Conservation (phyloP, 1,284 basidiomycete genomes). For the Rhodotorula sp. region DNA sequence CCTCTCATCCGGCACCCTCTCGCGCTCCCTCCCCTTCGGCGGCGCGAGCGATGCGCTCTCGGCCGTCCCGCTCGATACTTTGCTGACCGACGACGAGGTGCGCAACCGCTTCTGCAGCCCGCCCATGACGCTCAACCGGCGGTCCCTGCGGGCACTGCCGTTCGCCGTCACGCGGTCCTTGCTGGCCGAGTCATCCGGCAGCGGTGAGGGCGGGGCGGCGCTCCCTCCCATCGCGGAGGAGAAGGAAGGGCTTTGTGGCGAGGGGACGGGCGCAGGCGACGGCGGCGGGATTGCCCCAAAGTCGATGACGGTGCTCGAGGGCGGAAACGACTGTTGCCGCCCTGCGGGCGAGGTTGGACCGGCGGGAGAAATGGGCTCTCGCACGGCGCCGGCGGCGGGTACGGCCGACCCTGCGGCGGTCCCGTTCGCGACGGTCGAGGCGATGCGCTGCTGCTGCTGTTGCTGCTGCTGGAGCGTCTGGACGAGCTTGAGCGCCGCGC, state of each 20-base stretch:
- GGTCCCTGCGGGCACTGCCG: neutral
- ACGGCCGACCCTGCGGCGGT: neutral
- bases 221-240: neutral
- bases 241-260: neutral
- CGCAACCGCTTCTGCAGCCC: neutral
- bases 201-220: neutral
- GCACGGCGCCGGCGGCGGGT: neutral
- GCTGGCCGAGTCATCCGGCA: neutral
- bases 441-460: neutral
- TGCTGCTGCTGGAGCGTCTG: slow-evolving; percentile 23
- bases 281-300: neutral
- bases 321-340: neutral
- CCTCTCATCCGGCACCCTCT: slow-evolving; percentile 1
- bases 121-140: slow-evolving; percentile 12
- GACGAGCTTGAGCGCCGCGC: slow-evolving; percentile 27
- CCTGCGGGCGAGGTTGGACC: neutral
- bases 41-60: neutral
- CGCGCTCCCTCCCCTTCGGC: neutral
- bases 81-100: neutral
- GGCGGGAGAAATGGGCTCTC: neutral
- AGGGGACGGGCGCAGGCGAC: neutral
- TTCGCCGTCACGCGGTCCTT: neutral
- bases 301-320: neutral
- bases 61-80: neutral
- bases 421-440: neutral